A percentile compares a stretch with the other conserved stretches of the same genome.
These are phyloP conservation scores for Rosa persica DNA, from an alignment of 306 rosid genomes.

Conservation along the genomic window DNA sequence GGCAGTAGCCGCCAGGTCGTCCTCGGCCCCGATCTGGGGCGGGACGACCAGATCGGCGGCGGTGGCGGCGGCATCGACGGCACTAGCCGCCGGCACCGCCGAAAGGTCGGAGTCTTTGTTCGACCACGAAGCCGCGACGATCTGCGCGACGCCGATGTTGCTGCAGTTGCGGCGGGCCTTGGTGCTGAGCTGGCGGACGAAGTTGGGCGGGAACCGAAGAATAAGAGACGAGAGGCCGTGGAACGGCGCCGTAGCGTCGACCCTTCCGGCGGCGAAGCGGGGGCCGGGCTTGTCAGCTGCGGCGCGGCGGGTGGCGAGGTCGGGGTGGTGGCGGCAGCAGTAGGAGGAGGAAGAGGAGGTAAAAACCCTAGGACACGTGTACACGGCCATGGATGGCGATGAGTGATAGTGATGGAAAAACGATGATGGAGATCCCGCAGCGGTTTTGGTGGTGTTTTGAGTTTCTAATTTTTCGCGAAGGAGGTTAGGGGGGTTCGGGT, in stretches of 20 bases:
- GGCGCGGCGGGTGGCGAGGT: constrained; percentile 39
- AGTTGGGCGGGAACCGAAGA: constrained; percentile 83
- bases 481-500: background rate
- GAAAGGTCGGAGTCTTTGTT: constrained; percentile 41
- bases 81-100: constrained; percentile 50
- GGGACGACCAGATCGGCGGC: constrained; percentile 33
- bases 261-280: constrained; percentile 9
- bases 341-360: constrained; percentile 31
- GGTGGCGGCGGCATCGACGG: constrained; percentile 51
- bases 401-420: background rate
- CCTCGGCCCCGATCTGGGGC: constrained; percentile 4
- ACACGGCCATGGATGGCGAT: constrained; percentile 45
- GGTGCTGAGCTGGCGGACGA: constrained; percentile 85
- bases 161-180: constrained; percentile 95
- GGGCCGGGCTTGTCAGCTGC: constrained; percentile 26
- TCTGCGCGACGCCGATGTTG: constrained; percentile 97
- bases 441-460: background rate
- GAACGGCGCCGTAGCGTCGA: constrained; percentile 22
- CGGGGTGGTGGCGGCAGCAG: constrained; percentile 50
- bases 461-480: background rate
- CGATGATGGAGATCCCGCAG: background rate
- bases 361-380: constrained; percentile 40
- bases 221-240: constrained; percentile 45
- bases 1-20: constrained; percentile 39
- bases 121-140: constrained; percentile 99